A percentile compares a stretch with the other conserved stretches of the same genome.
Conservation (phyloP, 2,329 filamentous ascomycete species). For the Purpureocillium takamizusanense region DNA sequence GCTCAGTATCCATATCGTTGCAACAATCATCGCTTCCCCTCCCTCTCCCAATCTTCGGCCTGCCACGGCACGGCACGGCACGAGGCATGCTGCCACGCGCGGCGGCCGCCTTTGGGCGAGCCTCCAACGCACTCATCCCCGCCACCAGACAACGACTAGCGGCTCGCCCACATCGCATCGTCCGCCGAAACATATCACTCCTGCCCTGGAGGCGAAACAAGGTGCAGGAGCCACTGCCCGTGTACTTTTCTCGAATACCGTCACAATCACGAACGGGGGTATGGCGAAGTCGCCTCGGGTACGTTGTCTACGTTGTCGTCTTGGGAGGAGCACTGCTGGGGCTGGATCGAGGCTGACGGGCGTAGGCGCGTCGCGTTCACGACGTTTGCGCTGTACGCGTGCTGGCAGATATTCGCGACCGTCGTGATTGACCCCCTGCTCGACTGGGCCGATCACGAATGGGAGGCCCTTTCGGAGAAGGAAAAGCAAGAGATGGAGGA, state of each 20-base stretch:
- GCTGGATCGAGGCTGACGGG: neutral
- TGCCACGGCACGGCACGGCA: neutral
- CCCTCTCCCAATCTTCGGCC: neutral
- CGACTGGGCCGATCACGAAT: conserved; percentile 31
- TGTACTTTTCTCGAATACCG: conserved; percentile 21
- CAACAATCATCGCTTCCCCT: too few relatives aligned
- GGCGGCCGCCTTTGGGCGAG: conserved; percentile 12
- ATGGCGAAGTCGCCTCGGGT: conserved; percentile 19
- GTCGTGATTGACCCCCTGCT: conserved; percentile 38
- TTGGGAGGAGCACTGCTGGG: neutral
- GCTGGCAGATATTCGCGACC: conserved; percentile 33
- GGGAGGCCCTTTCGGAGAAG: conserved; percentile 31
- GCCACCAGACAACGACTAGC: conserved; percentile 12
- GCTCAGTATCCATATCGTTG: too few relatives aligned
- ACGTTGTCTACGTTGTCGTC: conserved; percentile 2
- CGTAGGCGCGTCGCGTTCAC: conserved; percentile 20
- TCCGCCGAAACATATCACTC: conserved; percentile 20
- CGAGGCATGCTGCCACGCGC: conserved; percentile 12
- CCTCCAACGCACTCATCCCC: conserved; percentile 8
- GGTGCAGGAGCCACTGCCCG: conserved; percentile 13
- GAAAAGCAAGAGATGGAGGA: conserved; percentile 32
- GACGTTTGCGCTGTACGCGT: conserved; percentile 22
- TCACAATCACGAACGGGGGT: conserved; percentile 5
- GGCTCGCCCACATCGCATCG: conserved; percentile 11
- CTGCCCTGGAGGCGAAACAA: conserved; percentile 21